Conservation (phyloP, 805 yeast genomes). For the Ogataea saltuana region DNA sequence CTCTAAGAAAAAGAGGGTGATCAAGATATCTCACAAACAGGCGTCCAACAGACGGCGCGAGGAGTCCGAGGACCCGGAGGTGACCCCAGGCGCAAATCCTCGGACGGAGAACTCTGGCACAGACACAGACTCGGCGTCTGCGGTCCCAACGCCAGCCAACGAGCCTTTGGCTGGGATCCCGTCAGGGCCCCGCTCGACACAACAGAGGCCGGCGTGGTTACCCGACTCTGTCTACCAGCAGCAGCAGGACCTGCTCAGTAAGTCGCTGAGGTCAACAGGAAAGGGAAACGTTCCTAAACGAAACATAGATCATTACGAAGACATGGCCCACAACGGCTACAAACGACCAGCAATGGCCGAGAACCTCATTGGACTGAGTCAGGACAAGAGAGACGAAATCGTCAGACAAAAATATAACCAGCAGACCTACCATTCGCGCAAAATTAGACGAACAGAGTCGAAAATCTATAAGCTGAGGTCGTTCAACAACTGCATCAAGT, state of each 20-base stretch:
- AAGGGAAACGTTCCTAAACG: neutral
- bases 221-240: constrained; percentile 30
- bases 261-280: constrained; percentile 3
- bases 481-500: constrained; percentile 90
- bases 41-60: constrained; percentile 17
- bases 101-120: neutral
- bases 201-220: constrained; percentile 37
- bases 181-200: neutral
- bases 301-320: neutral
- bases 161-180: constrained; percentile 2
- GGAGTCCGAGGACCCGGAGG: constrained; percentile 3
- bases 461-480: constrained; percentile 84
- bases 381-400: constrained; percentile 53
- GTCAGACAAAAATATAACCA: constrained; percentile 86
- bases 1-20: constrained; percentile 23
- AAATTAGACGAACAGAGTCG: constrained; percentile 64
- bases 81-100: neutral
- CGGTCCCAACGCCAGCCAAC: neutral
- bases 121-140: neutral
- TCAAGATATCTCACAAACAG: constrained; percentile 18
- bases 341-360: constrained; percentile 17
- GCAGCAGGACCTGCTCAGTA: constrained; percentile 23
- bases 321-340: constrained; percentile 3
- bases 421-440: constrained; percentile 68
- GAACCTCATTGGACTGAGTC: constrained; percentile 37